These are phyloP conservation scores for Suillus spraguei DNA, from an alignment of 768 basidiomycete genomes.

Conservation along the genomic window DNA sequence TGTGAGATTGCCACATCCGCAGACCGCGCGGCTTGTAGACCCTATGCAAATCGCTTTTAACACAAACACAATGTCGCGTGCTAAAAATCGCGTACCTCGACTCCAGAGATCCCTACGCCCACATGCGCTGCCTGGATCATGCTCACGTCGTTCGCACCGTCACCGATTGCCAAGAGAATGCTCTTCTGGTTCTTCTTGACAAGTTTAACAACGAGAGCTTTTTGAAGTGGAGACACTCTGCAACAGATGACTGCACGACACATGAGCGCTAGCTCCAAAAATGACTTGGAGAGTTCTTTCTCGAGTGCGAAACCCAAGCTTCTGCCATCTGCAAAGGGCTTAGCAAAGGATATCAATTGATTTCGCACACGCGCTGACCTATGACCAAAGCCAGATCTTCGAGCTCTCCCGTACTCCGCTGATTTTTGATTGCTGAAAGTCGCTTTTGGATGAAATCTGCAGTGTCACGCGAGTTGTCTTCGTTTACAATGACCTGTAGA, in stretches of 20 bases:
- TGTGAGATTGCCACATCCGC: constrained; percentile 98
- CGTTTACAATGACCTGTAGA: constrained; percentile 88
- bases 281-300: constrained; percentile 86
- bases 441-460: constrained; percentile 87
- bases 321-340: constrained; percentile 74
- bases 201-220: constrained; percentile 97
- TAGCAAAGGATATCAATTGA: background rate
- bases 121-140: constrained; percentile 99
- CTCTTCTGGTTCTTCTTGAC: constrained; percentile 96
- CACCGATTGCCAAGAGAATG: constrained; percentile 95
- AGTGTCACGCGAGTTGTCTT: constrained; percentile 80
- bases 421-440: constrained; percentile 89
- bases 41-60: constrained; percentile 44
- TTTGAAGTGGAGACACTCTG: constrained; percentile 90
- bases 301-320: constrained; percentile 91
- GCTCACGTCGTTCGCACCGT: constrained; percentile 97
- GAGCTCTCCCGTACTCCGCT: constrained; percentile 85
- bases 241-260: constrained; percentile 89
- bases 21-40: constrained; percentile 96
- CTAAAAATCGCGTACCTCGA: constrained; percentile 64
- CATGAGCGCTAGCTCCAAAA: constrained; percentile 95
- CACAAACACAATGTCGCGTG: background rate
- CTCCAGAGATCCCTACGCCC: constrained; percentile 96
- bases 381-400: constrained; percentile 96
- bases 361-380: constrained; percentile 48